Evolutionary conservation across 78 protist genomes (phyloP), one percentile per base, ranked within the genome.

Genomic region (Tieghemostelium lacteum): DNA sequence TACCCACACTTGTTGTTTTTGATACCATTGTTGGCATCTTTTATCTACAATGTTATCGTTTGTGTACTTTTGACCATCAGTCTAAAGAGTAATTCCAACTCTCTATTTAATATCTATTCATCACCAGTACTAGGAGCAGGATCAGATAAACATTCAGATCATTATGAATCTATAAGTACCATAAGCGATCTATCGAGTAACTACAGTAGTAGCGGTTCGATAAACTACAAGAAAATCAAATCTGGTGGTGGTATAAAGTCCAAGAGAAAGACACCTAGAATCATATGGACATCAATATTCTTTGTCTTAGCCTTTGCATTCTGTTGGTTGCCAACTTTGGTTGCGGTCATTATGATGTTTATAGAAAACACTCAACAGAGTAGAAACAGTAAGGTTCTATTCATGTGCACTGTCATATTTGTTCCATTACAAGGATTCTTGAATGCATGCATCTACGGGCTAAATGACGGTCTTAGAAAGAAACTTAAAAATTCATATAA

Each of bases 1-100:
- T 76, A 63, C 64, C 74, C 87, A 3, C 87, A 76, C 36, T n/a
- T 76, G 2, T 52, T 76, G 16, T 76, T 76, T 20, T 76, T 76
- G 62, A 76, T 76, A 3, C 87, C 87, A 24, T 20, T 76, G 62
- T 1, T 76, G 22, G 7, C 33, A 3, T 7, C 75, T n/a, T 64
- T 54, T 49, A 19, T 64, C 19, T 76, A 52, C 34, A 76, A 76
- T 76, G 31, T 76, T 17, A 54, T 52, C 1, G 87, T 76, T 14
- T 76, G 75, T 36, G 29, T 42, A 45, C 31, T 63, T n/a, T 52
- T 45, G 42, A 54, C 55, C 16, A 54, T 36, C 37, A 73, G 63
- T 31, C 36, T 73, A 5, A 73, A 55, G 33, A 29, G 28, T 19
- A 26, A 40, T 19, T 26, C 52, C 20, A 65, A 29, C 31, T n/a